Evolutionary conservation across 2,329 filamentous ascomycete genomes (phyloP).

Genomic region (Pseudophaeomoniella oleicola): DNA sequence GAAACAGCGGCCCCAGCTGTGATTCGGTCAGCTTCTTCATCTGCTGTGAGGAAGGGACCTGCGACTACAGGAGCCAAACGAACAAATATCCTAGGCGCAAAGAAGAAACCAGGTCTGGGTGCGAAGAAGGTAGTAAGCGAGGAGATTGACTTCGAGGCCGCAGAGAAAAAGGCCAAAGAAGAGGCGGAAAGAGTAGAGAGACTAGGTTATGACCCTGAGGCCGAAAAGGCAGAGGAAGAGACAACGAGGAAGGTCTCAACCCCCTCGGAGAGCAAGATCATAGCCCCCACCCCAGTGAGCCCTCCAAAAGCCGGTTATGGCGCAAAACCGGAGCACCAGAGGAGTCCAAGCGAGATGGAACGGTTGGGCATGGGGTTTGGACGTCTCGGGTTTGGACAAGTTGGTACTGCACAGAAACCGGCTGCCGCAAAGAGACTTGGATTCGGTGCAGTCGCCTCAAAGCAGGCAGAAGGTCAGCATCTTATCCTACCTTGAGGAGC

Average conservation of each 20-base stretch:
- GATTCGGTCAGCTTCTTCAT: conserved; percentile 60
- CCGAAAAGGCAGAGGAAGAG: conserved; percentile 45
- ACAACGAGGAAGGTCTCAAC: conserved; percentile 19
- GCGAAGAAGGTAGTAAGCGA: conserved; percentile 79
- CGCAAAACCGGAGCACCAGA: conserved; percentile 37
- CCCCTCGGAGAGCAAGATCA: conserved; percentile 42
- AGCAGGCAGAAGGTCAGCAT: conserved; percentile 54
- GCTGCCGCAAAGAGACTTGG: conserved; percentile 62
- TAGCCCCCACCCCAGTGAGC: conserved; percentile 63
- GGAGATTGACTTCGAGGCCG: conserved; percentile 88
- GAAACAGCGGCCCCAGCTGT: conserved; percentile 44
- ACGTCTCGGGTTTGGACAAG: conserved; percentile 76
- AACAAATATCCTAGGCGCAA: conserved; percentile 69
- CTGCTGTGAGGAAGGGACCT: conserved; percentile 65
- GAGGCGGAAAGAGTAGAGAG: conserved; percentile 93
- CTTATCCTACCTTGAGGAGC: no score
- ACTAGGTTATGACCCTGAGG: conserved; percentile 87
- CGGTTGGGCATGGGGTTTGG: conserved; percentile 78
- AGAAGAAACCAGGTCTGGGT: conserved; percentile 71
- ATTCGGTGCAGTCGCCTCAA: conserved; percentile 73
- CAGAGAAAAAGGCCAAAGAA: conserved; percentile 92
- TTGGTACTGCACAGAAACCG: conserved; percentile 40
- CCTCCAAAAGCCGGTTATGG: conserved; percentile 48
- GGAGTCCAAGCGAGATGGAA: conserved; percentile 64
- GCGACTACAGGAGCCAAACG: conserved; percentile 53